Evolutionary conservation across 2,329 filamentous ascomycete species (phyloP).

Genomic region (Fusarium continuum): DNA sequence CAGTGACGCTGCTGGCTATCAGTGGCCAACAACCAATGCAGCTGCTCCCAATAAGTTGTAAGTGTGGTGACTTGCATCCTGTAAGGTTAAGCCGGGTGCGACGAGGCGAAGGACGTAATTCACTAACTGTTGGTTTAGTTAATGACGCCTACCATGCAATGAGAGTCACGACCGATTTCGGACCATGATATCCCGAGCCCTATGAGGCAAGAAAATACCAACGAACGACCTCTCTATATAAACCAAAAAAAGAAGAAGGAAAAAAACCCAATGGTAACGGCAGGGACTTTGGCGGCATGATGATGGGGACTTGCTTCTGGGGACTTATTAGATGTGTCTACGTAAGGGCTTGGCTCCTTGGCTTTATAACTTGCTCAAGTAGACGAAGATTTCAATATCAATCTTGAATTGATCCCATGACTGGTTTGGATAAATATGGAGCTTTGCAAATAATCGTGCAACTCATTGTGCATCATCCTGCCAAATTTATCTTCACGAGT

Average conservation of each 20-base stretch:
- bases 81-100: constrained; percentile 21
- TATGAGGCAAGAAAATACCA: constrained; percentile 17
- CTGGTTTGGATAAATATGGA: neutral
- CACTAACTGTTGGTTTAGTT: constrained; percentile 38
- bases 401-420: constrained; percentile 14
- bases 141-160: constrained; percentile 28
- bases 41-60: constrained; percentile 81
- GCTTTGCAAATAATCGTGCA: neutral
- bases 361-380: constrained; percentile 34
- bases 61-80: constrained; percentile 50
- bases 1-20: constrained; percentile 93
- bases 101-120: constrained; percentile 2
- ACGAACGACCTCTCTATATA: constrained; percentile 35
- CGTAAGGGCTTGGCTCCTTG: constrained; percentile 23
- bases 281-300: constrained; percentile 34
- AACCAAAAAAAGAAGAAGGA: no score
- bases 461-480: neutral
- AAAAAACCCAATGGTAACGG: constrained; percentile 27
- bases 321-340: constrained; percentile 36
- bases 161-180: constrained; percentile 35
- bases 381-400: constrained; percentile 27
- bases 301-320: constrained; percentile 34
- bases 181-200: constrained; percentile 34
- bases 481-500: neutral
- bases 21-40: constrained; percentile 85